phyloP scores from a whole-genome alignment of 1,139 yeast species.

The Magnusiomyces magnusii region DNA sequence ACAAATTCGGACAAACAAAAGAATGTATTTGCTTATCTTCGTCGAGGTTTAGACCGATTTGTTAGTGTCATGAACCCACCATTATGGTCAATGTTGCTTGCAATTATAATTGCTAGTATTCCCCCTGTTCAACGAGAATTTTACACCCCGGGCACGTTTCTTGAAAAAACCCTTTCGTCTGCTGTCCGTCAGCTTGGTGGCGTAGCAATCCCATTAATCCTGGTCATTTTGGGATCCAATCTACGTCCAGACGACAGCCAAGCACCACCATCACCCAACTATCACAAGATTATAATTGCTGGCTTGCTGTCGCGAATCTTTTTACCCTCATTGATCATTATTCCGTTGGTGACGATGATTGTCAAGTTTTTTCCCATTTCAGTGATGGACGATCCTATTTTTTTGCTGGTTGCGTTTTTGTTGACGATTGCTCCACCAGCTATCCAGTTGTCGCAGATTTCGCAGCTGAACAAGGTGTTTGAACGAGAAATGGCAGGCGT shows the following conservation, averaged over 20 bases:
- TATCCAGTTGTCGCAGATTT: slow-evolving; percentile 73
- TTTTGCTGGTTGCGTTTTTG: slow-evolving; percentile 65
- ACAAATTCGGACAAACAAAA: not conserved
- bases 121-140: slow-evolving; percentile 60
- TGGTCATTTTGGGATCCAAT: slow-evolving; percentile 54
- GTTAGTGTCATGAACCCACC: slow-evolving; percentile 84
- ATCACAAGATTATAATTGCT: slow-evolving; percentile 53
- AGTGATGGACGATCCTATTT: slow-evolving; percentile 77
- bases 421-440: slow-evolving; percentile 80
- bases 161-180: slow-evolving; percentile 67
- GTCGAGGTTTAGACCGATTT: slow-evolving; percentile 21
- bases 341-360: slow-evolving; percentile 59
- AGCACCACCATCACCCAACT: slow-evolving; percentile 46
- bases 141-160: slow-evolving; percentile 55
- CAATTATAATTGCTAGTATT: slow-evolving; percentile 76
- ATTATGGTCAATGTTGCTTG: slow-evolving; percentile 78
- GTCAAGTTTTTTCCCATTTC: slow-evolving; percentile 61
- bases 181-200: slow-evolving; percentile 75
- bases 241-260: slow-evolving; percentile 34
- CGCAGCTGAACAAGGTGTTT: slow-evolving; percentile 66
- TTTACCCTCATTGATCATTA: slow-evolving; percentile 56
- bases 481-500: slow-evolving; percentile 83
- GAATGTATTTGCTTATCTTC: not conserved
- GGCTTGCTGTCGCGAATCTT: slow-evolving; percentile 71
- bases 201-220: slow-evolving; percentile 77